phyloP scores from a whole-genome alignment of 192 early-diverging fungal species.

The Coemansia guatemalensis region DNA sequence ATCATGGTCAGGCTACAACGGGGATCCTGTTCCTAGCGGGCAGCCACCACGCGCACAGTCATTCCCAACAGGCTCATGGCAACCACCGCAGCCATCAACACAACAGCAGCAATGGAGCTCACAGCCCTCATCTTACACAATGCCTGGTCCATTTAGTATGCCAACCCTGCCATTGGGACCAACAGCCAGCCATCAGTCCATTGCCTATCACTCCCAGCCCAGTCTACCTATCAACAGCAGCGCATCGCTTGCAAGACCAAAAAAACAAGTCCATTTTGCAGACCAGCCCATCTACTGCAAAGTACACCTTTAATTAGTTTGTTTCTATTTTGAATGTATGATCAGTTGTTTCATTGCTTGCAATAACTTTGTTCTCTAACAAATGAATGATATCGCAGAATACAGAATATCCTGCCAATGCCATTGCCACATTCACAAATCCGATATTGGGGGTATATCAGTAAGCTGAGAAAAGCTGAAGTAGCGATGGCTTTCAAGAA shows the following conservation, averaged over 20 bases:
- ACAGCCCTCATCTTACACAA: conserved; percentile 18
- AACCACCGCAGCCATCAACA: background rate
- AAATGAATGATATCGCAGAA: too few relatives aligned
- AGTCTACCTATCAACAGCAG: conserved; percentile 4
- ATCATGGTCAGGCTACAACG: background rate
- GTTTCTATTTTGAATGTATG: too few relatives aligned
- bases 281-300: background rate
- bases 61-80: too few relatives aligned
- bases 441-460: too few relatives aligned
- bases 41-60: too few relatives aligned
- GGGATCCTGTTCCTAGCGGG: background rate
- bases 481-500: too few relatives aligned
- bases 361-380: too few relatives aligned
- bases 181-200: background rate
- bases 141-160: conserved; percentile 9
- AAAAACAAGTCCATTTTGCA: conserved; percentile 45
- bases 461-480: too few relatives aligned
- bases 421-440: too few relatives aligned
- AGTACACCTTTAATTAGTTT: too few relatives aligned
- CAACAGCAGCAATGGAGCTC: background rate
- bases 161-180: conserved; percentile 1
- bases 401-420: too few relatives aligned
- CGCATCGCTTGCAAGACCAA: conserved; percentile 5
- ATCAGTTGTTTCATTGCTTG: too few relatives aligned
- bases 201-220: conserved; percentile 12